Evolutionary conservation across 768 basidiomycete species (phyloP).

Genomic region (Tricholomella constricta): DNA sequence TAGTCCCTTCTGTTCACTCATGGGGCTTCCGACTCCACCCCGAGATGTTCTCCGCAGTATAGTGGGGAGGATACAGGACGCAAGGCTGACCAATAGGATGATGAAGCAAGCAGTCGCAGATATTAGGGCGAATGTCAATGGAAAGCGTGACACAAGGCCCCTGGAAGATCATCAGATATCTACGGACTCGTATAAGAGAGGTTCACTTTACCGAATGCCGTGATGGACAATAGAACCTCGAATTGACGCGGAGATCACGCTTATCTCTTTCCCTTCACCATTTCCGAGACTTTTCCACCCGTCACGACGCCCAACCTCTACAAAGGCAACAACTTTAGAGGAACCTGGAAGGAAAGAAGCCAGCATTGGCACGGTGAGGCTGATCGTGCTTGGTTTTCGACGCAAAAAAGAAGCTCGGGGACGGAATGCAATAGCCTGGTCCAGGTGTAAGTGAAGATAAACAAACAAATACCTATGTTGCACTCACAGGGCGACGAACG

Average conservation of each 20-base stretch:
- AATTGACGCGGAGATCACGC: constrained; percentile 61
- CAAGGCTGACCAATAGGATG: constrained; percentile 48
- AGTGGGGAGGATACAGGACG: constrained; percentile 53
- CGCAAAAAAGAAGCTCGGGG: constrained; percentile 43
- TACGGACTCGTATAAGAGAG: neutral
- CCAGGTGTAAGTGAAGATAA: neutral
- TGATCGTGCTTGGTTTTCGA: constrained; percentile 40
- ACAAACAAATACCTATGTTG: neutral
- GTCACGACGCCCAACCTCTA: constrained; percentile 77
- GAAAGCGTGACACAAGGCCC: constrained; percentile 71
- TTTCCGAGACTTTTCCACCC: constrained; percentile 68
- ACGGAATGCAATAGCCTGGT: constrained; percentile 61
- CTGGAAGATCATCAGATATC: constrained; percentile 35
- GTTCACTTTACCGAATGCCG: constrained; percentile 61
- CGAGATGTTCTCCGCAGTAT: constrained; percentile 26
- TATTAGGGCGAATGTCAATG: constrained; percentile 52
- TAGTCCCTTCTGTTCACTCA: neutral
- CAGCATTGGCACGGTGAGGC: constrained; percentile 60
- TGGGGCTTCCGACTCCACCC: constrained; percentile 10
- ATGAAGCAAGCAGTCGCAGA: constrained; percentile 48
- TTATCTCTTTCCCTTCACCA: constrained; percentile 75
- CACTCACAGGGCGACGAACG: constrained; percentile 67
- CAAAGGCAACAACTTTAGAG: constrained; percentile 51
- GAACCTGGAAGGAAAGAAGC: constrained; percentile 50
- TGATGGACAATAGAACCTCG: constrained; percentile 63